phyloP scores from a whole-genome alignment of 2,329 filamentous ascomycete genomes.

The Talaromyces atroroseus region DNA sequence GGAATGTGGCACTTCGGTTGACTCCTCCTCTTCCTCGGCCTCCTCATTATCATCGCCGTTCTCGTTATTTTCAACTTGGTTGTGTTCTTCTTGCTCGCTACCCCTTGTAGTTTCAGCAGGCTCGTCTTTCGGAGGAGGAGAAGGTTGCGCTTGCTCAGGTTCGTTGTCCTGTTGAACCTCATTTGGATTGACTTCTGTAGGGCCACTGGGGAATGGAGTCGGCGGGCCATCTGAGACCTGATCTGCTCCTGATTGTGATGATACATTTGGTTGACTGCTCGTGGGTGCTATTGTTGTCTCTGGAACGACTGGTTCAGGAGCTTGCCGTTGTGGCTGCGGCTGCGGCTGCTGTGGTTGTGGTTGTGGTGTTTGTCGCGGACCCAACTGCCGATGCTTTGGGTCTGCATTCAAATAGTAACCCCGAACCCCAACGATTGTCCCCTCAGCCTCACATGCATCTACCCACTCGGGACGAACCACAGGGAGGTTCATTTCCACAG shows the following conservation, averaged over 20 bases:
- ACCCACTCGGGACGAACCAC: constrained; percentile 97
- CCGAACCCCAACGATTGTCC: constrained; percentile 85
- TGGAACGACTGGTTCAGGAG: constrained; percentile 2
- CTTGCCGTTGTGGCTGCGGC: constrained; percentile 13
- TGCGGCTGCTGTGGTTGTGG: constrained; percentile 27
- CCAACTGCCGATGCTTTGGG: constrained; percentile 53
- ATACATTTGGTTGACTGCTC: constrained; percentile 18
- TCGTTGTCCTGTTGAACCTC: constrained; percentile 13
- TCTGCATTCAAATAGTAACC: constrained; percentile 94
- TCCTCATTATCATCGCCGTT: constrained; percentile 9
- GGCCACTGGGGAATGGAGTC: constrained; percentile 21
- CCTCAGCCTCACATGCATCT: constrained; percentile 89
- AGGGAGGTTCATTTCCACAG: constrained; percentile 94
- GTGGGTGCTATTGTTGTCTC: constrained; percentile 14
- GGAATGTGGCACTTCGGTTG: constrained; percentile 7
- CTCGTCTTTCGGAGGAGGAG: constrained; percentile 18
- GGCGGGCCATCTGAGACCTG: constrained; percentile 16
- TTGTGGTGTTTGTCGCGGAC: constrained; percentile 30
- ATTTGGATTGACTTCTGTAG: constrained; percentile 10
- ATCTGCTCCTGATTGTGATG: constrained; percentile 17
- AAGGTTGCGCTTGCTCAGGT: constrained; percentile 4
- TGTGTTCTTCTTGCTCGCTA: constrained; percentile 12
- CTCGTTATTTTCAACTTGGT: constrained; percentile 14
- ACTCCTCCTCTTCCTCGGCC: constrained; percentile 12
- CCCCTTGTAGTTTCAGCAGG: neutral